Evolutionary conservation across 805 yeast species (phyloP).

Genomic region (Metschnikowia kunwiensis): DNA sequence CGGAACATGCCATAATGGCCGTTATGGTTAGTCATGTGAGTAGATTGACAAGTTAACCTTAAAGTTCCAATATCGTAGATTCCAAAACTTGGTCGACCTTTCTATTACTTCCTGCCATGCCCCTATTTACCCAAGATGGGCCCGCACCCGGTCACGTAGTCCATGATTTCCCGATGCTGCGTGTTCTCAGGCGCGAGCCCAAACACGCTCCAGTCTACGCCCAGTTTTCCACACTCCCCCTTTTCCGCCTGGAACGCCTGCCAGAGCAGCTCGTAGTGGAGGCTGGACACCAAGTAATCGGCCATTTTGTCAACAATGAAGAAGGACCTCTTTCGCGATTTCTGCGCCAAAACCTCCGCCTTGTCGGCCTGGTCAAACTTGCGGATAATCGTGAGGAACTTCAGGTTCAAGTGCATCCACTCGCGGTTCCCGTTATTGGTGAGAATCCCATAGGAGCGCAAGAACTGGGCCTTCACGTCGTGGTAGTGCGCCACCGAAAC

Average conservation of each 20-base stretch:
- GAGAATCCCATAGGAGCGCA: conserved; percentile 12
- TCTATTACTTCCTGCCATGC: too few species aligned
- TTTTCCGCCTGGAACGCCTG: conserved; percentile 29
- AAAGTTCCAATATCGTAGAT: too few species aligned
- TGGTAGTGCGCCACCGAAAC: conserved; percentile 11
- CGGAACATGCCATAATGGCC: too few species aligned
- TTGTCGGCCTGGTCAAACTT: conserved; percentile 15
- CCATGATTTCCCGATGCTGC: conserved; percentile 12
- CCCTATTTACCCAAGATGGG: conserved; percentile 13
- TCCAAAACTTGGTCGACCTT: too few species aligned
- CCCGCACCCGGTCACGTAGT: conserved; percentile 9
- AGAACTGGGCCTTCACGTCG: conserved; percentile 13
- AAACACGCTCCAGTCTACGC: conserved; percentile 27
- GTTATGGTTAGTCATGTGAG: too few species aligned
- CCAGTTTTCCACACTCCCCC: conserved; percentile 1
- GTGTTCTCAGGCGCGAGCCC: conserved; percentile 25
- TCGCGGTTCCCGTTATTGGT: conserved; percentile 8
- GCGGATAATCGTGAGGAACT: conserved; percentile 14
- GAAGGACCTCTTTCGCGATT: conserved; percentile 18
- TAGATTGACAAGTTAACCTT: too few species aligned
- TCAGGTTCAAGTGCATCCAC: conserved; percentile 10
- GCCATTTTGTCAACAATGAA: conserved; percentile 34
- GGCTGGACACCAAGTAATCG: conserved; percentile 33
- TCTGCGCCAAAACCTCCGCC: conserved; percentile 7
- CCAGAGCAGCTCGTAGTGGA: conserved; percentile 41